These are phyloP conservation scores for Trypethelium eluteriae DNA, from an alignment of 495 filamentous ascomycete species.

Conservation along the genomic window DNA sequence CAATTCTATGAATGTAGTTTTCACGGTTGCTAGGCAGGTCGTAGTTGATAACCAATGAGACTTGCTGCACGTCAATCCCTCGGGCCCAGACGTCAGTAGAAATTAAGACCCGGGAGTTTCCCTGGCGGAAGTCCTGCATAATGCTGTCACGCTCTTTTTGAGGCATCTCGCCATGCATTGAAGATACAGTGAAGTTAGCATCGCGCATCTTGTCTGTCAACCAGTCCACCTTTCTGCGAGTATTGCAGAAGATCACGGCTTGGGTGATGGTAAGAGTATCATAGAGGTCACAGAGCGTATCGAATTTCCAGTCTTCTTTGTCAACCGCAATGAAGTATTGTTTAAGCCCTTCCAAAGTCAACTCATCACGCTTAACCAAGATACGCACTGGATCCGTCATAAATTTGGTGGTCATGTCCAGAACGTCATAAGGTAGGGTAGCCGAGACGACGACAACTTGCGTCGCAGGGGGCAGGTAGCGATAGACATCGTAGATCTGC, in stretches of 20 bases:
- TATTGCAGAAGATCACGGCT: constrained; percentile 99
- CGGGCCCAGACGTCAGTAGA: constrained; percentile 95
- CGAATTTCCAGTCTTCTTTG: constrained; percentile 99
- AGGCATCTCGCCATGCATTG: constrained; percentile 99
- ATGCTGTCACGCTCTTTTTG: constrained; percentile 96
- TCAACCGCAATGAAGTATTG: constrained; percentile 99
- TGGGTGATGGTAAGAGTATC: constrained; percentile 98
- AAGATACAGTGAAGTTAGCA: constrained; percentile 94
- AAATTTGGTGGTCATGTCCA: constrained; percentile 99
- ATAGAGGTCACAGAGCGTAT: constrained; percentile 98
- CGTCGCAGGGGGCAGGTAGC: constrained; percentile 87
- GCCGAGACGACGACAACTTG: constrained; percentile 97
- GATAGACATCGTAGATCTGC: constrained; percentile 99
- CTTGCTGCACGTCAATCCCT: constrained; percentile 98
- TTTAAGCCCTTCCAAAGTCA: constrained; percentile 96
- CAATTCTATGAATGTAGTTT: constrained; percentile 99
- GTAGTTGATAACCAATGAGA: constrained; percentile 99
- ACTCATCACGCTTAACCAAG: constrained; percentile 98
- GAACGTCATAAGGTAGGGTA: constrained; percentile 93
- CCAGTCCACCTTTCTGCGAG: constrained; percentile 98
- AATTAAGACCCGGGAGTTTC: constrained; percentile 94
- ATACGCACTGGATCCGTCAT: constrained; percentile 99
- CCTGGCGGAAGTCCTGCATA: constrained; percentile 98
- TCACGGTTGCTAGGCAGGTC: constrained; percentile 97
- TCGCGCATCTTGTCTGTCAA: constrained; percentile 97